These are phyloP conservation scores for Mycena epipterygia DNA, from an alignment of 768 basidiomycete species.

Conservation along the genomic window DNA sequence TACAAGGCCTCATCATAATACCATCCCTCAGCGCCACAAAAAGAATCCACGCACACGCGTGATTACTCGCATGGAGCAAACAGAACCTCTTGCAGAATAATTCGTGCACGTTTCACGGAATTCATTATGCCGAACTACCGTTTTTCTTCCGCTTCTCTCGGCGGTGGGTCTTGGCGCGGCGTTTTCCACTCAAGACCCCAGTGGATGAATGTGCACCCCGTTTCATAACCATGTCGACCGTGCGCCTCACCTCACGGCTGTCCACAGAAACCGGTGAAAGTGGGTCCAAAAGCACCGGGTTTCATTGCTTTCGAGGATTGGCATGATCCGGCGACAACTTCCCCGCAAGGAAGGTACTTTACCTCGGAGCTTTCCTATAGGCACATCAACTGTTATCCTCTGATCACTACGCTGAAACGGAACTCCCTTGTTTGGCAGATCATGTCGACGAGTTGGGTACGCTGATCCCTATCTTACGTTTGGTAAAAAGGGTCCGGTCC, in stretches of 20 bases:
- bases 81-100: slow-evolving; percentile 6
- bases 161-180: slow-evolving; percentile 12
- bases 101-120: slow-evolving; percentile 6
- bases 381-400: not conserved
- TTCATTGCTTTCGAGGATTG: not conserved
- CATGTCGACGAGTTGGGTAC: slow-evolving; percentile 26
- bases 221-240: slow-evolving; percentile 11
- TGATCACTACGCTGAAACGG: slow-evolving; percentile 1
- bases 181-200: not conserved
- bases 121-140: slow-evolving; percentile 15
- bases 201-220: not conserved
- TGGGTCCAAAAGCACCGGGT: not conserved
- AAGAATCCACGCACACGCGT: slow-evolving; percentile 1
- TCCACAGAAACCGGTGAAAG: not conserved
- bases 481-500: not conserved
- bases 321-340: slow-evolving; percentile 26
- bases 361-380: not conserved
- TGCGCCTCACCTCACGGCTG: not conserved
- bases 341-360: slow-evolving; percentile 9
- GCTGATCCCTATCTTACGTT: slow-evolving; percentile 31
- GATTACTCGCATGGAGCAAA: slow-evolving; percentile 10
- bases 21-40: slow-evolving; percentile 22
- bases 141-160: slow-evolving; percentile 4
- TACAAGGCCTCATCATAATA: slow-evolving; percentile 6
- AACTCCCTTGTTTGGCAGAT: slow-evolving; percentile 34